Evolutionary conservation across 768 basidiomycete species (phyloP), one percentile per base, ranked within the genome.

Genomic region (Termitomyces sp.): DNA sequence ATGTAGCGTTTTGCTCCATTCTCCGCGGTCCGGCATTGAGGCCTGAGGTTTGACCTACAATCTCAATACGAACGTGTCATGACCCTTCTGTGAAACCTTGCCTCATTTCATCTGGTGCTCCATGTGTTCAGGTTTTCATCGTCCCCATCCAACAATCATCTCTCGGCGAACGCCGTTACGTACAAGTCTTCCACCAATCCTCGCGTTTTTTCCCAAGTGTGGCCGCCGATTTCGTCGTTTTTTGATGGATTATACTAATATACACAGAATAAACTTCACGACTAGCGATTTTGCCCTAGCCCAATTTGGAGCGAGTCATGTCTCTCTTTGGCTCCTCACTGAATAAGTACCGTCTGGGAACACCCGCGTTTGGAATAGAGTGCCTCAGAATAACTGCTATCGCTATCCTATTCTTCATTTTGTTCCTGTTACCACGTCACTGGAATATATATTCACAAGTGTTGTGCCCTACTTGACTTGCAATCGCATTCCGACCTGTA

Each of bases 301-400:
- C n/a, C 26, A 45, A 52, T 13, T 52, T 30, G 52, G 18, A 52
- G 22, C 32, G 9, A 10, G 16, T 22, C 36, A 22, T 46, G 52
- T 52, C 54, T 7, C 20, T 26, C 26, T 56, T 56, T 38, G 49
- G 54, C 41, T 52, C 26, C 14, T 52, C 35, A 38, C 50, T 54
- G 51, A 56, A 60, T 52, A 55, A 41, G 53, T 43, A 41, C 40
- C 28, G 53, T 62, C 56, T 62, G 60, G 56, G 51, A 56, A 60
- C 61, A 57, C 68, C 30, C 66, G 52, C 62, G 67, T 68, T 65
- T 60, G 67, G 69, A 66, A 64, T 65, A 59, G 63, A 64, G 51
- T 63, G 57, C 61, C 60, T 59, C 64, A 56, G 61, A 57, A 49
- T 53, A 65, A 63, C 54, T 57, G 55, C 53, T 63, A 55, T 63